phyloP scores from a whole-genome alignment of 2,329 filamentous ascomycete species.

The Talaromyces marneffei region DNA sequence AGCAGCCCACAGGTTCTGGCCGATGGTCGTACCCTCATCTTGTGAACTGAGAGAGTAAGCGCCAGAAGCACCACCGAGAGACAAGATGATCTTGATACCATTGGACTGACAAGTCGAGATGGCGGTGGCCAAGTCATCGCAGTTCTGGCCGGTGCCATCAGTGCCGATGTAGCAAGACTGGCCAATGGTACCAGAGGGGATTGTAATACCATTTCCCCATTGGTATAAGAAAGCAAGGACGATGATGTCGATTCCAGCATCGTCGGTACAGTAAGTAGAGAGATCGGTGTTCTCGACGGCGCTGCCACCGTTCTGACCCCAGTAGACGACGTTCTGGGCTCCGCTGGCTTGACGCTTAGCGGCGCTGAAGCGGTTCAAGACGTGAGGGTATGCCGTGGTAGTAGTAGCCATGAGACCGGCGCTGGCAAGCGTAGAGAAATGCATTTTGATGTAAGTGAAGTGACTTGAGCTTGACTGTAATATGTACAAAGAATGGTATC shows the following conservation, averaged over 20 bases:
- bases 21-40: constrained; percentile 38
- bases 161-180: constrained; percentile 32
- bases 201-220: constrained; percentile 31
- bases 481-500: constrained; percentile 1
- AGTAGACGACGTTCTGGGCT: constrained; percentile 12
- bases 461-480: not conserved
- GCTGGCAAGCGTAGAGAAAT: constrained; percentile 11
- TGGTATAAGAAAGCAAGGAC: constrained; percentile 42
- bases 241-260: constrained; percentile 40
- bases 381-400: constrained; percentile 9
- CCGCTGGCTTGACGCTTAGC: constrained; percentile 2
- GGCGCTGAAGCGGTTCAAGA: constrained; percentile 1
- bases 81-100: constrained; percentile 43
- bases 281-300: constrained; percentile 12
- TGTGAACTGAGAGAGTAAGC: constrained; percentile 31
- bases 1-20: constrained; percentile 38
- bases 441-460: constrained; percentile 3
- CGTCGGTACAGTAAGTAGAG: constrained; percentile 32
- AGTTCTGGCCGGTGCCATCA: constrained; percentile 20
- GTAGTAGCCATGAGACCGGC: constrained; percentile 7
- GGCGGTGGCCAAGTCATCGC: constrained; percentile 35
- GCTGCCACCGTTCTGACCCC: constrained; percentile 8
- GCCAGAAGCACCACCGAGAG: constrained; percentile 41
- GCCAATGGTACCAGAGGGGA: constrained; percentile 38
- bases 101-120: constrained; percentile 41